Evolutionary conservation across 768 basidiomycete genomes (phyloP).

Genomic region (Auriculariales sp.): DNA sequence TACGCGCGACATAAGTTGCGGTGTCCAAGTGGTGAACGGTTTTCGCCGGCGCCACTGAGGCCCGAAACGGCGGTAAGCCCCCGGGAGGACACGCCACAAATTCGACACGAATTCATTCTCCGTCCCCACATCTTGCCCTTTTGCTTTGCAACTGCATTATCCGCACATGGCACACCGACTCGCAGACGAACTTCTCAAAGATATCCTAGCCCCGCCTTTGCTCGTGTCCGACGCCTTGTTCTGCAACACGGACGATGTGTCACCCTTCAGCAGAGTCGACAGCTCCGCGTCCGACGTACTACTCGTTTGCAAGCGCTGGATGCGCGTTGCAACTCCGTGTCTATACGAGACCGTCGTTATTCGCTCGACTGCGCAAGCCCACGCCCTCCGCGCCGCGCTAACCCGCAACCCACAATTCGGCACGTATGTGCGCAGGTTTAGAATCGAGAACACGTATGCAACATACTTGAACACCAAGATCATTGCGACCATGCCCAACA

Average conservation of each 20-base stretch:
- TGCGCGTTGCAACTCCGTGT: neutral
- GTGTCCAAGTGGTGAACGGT: too few relatives aligned
- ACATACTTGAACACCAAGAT: too few relatives aligned
- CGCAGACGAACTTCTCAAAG: neutral
- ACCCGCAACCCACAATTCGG: neutral
- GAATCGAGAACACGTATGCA: too few relatives aligned
- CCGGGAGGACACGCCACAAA: too few relatives aligned
- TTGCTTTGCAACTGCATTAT: too few relatives aligned
- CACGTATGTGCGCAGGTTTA: neutral
- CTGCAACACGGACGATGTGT: neutral
- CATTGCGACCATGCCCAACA: too few relatives aligned
- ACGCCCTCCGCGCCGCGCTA: neutral
- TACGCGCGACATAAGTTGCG: too few relatives aligned
- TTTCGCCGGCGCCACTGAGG: too few relatives aligned
- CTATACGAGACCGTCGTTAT: neutral
- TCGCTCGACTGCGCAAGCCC: neutral
- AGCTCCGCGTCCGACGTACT: neutral
- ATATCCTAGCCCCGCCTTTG: neutral
- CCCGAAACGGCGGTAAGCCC: too few relatives aligned
- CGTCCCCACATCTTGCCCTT: too few relatives aligned
- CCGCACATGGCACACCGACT: too few relatives aligned
- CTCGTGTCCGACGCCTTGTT: neutral
- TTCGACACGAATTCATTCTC: too few relatives aligned
- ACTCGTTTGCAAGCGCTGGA: neutral
- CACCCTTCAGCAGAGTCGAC: neutral